Percentiles rank a stretch among this genome's conserved stretches.
These are phyloP conservation scores for Panellus pusillus DNA, from an alignment of 768 basidiomycete genomes.

Conservation along the genomic window DNA sequence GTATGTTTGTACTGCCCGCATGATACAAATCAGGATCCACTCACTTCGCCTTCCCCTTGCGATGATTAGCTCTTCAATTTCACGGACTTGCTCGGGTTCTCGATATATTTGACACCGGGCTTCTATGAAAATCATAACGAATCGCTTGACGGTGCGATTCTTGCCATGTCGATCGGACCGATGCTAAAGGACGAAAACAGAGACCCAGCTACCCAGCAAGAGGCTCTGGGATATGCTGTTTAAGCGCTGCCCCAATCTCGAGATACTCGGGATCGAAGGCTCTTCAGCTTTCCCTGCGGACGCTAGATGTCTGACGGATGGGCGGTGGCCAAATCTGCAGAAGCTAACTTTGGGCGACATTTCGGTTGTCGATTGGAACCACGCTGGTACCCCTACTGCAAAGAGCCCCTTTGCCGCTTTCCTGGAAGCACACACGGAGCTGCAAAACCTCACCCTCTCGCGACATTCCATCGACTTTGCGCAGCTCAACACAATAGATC, in stretches of 20 bases:
- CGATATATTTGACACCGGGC: conserved; percentile 55
- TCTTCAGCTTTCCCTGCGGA: conserved; percentile 55
- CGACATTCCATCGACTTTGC: conserved; percentile 52
- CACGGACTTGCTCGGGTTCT: conserved; percentile 59
- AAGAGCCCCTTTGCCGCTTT: conserved; percentile 66
- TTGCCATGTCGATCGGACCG: background rate
- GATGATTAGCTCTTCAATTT: conserved; percentile 65
- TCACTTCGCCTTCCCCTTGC: conserved; percentile 1
- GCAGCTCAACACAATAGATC: conserved; percentile 50
- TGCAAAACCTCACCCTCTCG: conserved; percentile 53
- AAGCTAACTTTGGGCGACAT: conserved; percentile 66
- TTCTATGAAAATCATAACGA: conserved; percentile 67
- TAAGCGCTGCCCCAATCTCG: conserved; percentile 60
- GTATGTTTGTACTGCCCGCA: conserved; percentile 38
- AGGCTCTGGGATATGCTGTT: conserved; percentile 74
- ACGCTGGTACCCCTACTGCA: conserved; percentile 35
- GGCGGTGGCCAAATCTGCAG: conserved; percentile 67
- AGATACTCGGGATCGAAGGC: conserved; percentile 61
- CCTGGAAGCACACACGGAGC: conserved; percentile 60
- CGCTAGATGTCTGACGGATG: conserved; percentile 53
- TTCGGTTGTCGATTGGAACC: conserved; percentile 52
- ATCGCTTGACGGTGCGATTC: conserved; percentile 51
- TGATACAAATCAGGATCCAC: background rate
- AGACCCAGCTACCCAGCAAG: conserved; percentile 50
- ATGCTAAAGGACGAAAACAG: conserved; percentile 26